Evolutionary conservation across 306 rosid species (phyloP).

Genomic region (Sophora flavescens): DNA sequence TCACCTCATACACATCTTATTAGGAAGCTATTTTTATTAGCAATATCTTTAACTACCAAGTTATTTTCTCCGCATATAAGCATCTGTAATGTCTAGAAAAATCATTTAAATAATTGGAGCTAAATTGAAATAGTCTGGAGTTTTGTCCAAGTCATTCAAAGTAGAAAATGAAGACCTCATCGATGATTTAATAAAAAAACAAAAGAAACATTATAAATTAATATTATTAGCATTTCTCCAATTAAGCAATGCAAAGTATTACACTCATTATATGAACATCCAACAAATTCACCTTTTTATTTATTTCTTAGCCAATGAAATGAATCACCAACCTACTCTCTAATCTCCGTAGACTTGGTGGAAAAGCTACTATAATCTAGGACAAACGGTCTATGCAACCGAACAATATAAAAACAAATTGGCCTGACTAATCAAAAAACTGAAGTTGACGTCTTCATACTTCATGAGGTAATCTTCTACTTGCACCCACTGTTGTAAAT

Average conservation of each 20-base stretch:
- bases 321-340: neutral
- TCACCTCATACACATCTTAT: too few species aligned
- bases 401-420: neutral
- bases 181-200: neutral
- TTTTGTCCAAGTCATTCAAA: too few species aligned
- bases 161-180: too few species aligned
- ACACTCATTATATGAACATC: neutral
- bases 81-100: too few species aligned
- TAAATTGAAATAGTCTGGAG: too few species aligned
- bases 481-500: too few species aligned
- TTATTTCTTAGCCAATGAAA: slow-evolving; percentile 3
- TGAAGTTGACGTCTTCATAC: too few species aligned
- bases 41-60: too few species aligned
- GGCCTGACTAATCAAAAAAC: neutral
- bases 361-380: neutral
- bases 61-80: too few species aligned
- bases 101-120: too few species aligned
- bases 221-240: neutral
- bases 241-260: neutral
- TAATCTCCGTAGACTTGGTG: neutral
- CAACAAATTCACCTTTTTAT: neutral
- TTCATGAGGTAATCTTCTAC: too few species aligned
- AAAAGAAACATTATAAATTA: neutral
- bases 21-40: too few species aligned
- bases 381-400: neutral